Evolutionary conservation across 2,329 filamentous ascomycete genomes (phyloP), one percentile per base, ranked within the genome.

Genomic region (Fusarium nisikadoi): DNA sequence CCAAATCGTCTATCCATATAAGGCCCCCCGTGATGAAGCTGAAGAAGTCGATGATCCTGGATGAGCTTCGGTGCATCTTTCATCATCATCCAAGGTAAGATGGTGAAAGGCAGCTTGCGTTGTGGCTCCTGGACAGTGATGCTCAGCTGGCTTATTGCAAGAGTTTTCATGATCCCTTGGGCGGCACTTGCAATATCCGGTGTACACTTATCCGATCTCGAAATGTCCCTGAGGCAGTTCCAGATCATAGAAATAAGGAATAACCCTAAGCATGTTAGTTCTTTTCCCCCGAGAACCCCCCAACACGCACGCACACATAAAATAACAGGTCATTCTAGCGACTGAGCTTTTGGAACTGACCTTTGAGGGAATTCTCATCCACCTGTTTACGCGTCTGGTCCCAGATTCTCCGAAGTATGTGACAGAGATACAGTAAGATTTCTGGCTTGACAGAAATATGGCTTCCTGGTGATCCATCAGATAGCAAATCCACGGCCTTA

Each of bases 1-100:
- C 93, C 91, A 75, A 94, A 92, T 72, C 87, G 90, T n/a, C 93
- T 86, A 74, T 94, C 92, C 80, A 95, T 86, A 75, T 93, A 94
- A 0, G 92, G 92, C 0, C 92, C 93, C 49, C 89, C 92, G 76
- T 92, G 84, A 11, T 88, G 80, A 16, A 94, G 82, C 75, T 94
- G 92, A 67, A 94, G 93, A n/a, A 71, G 29, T n/a, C 62, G 68
- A 41, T 54, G 33, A 17, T 75, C 61, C 16, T 46, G 25, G 19
- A 64, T 17, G 16, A 62, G 43, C 7, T 53, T 45, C 6, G 43
- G 23, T 8, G 14, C 16, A 36, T 68, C 38, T 13, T 33, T 62
- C 10, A 59, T 19, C 47, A 29, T 39, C 46, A 36, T 12, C 49
- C 62, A 12, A n/a, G 45, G 27, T 47, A n/a, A 3, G 45, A 31